These are phyloP conservation scores for Leccinum variabile DNA, from an alignment of 1,284 basidiomycete species.

Conservation along the genomic window DNA sequence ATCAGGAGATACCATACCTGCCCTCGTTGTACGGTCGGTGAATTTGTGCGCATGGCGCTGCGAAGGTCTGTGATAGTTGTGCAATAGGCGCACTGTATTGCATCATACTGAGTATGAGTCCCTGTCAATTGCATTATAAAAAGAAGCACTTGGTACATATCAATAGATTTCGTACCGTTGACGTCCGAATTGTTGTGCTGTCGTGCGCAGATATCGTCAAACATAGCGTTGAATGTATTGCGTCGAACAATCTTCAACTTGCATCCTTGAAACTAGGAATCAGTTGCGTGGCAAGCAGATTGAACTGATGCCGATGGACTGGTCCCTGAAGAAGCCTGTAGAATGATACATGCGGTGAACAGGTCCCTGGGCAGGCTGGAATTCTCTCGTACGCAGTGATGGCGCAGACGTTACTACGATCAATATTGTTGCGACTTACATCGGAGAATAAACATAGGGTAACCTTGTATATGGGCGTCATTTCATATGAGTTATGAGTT, in stretches of 20 bases:
- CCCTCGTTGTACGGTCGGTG: not conserved
- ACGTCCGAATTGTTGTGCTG: not conserved
- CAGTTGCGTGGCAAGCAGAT: not conserved
- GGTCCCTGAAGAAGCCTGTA: not conserved
- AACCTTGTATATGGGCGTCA: not conserved
- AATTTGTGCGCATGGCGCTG: not conserved
- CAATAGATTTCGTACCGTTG: not conserved
- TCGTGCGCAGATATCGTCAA: not conserved
- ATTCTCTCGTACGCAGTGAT: not conserved
- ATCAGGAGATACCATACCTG: not conserved
- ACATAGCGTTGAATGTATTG: not conserved
- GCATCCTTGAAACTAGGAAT: not conserved
- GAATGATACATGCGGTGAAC: not conserved
- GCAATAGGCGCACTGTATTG: not conserved
- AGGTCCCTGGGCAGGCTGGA: not conserved
- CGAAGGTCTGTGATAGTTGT: not conserved
- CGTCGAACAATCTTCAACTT: no score
- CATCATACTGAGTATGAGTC: conserved; percentile 35
- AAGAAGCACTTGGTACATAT: not conserved
- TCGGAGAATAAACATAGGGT: not conserved
- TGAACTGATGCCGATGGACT: not conserved
- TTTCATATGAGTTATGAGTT: not conserved
- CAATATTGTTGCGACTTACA: not conserved
- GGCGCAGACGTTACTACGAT: not conserved
- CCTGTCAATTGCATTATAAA: not conserved